Evolutionary conservation across 2,329 filamentous ascomycete genomes (phyloP).

Genomic region (Colletotrichum acutatum): DNA sequence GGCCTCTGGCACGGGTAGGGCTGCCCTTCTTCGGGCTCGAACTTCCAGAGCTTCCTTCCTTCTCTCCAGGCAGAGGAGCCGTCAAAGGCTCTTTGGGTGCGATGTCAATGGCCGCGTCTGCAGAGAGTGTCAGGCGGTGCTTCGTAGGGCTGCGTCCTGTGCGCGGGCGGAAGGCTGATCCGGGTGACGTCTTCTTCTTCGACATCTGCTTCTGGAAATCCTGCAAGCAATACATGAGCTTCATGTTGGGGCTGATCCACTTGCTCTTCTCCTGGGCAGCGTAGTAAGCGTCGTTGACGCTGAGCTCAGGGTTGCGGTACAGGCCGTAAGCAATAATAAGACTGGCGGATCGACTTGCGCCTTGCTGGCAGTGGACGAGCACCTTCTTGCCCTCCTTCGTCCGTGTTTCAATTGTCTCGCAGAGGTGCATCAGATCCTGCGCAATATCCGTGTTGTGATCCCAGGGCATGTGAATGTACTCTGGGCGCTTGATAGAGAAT

Average conservation of each 20-base stretch:
- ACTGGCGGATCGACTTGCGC: constrained; percentile 85
- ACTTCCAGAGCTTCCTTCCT: constrained; percentile 54
- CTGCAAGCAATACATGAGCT: constrained; percentile 88
- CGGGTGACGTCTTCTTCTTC: constrained; percentile 58
- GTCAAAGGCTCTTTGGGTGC: constrained; percentile 68
- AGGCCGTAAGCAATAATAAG: constrained; percentile 88
- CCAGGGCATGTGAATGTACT: constrained; percentile 90
- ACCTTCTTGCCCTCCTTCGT: constrained; percentile 81
- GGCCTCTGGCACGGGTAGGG: constrained; percentile 60
- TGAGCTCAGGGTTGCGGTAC: constrained; percentile 80
- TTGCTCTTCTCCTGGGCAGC: constrained; percentile 82
- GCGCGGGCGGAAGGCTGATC: constrained; percentile 60
- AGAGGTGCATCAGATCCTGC: constrained; percentile 78
- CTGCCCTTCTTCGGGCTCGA: constrained; percentile 53
- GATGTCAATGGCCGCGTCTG: constrained; percentile 62
- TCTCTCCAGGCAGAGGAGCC: constrained; percentile 65
- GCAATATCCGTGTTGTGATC: constrained; percentile 91
- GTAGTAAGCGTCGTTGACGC: constrained; percentile 86
- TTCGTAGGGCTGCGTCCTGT: constrained; percentile 67
- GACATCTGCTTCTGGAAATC: constrained; percentile 78
- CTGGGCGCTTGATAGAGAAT: constrained; percentile 65
- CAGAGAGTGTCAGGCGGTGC: constrained; percentile 70
- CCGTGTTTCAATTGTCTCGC: constrained; percentile 79
- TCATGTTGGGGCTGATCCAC: constrained; percentile 95
- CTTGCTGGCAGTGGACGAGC: constrained; percentile 86